Conservation (phyloP, 306 rosid genomes). For the Dalbergia cochinchinensis region DNA sequence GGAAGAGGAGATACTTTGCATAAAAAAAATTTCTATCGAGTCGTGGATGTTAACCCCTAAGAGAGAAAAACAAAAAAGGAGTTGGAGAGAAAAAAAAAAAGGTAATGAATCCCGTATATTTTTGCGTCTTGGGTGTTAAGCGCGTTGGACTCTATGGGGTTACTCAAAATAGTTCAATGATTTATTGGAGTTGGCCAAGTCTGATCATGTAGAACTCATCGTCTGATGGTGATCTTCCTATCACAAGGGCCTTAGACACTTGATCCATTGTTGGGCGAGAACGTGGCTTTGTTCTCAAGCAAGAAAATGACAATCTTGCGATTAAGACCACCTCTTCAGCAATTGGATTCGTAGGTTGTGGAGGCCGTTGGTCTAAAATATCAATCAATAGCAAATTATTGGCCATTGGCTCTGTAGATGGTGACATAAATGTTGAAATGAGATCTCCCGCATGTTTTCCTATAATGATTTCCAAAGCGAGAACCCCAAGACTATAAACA, state of each 20-base stretch:
- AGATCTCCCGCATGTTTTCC: conserved; percentile 29
- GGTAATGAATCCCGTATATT: no score
- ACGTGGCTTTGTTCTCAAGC: not conserved
- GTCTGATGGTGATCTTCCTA: not conserved
- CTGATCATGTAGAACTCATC: not conserved
- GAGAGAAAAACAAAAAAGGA: no score
- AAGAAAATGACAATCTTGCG: not conserved
- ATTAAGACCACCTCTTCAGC: not conserved
- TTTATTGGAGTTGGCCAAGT: not conserved
- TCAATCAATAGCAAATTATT: not conserved
- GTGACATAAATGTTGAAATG: not conserved
- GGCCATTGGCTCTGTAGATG: not conserved
- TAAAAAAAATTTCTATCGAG: no score
- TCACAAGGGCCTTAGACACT: conserved; percentile 12
- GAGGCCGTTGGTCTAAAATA: conserved; percentile 16
- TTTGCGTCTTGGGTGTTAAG: no score
- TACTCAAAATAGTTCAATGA: not conserved
- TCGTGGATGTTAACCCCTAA: no score
- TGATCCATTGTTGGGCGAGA: conserved; percentile 16
- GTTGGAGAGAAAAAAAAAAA: no score
- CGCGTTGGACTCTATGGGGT: no score
- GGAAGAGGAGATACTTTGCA: no score
- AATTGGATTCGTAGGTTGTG: not conserved
- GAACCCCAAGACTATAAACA: conserved; percentile 17
- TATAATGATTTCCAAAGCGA: conserved; percentile 24